phyloP scores from a whole-genome alignment of 257 asterid species.

The Handroanthus guayacan region DNA sequence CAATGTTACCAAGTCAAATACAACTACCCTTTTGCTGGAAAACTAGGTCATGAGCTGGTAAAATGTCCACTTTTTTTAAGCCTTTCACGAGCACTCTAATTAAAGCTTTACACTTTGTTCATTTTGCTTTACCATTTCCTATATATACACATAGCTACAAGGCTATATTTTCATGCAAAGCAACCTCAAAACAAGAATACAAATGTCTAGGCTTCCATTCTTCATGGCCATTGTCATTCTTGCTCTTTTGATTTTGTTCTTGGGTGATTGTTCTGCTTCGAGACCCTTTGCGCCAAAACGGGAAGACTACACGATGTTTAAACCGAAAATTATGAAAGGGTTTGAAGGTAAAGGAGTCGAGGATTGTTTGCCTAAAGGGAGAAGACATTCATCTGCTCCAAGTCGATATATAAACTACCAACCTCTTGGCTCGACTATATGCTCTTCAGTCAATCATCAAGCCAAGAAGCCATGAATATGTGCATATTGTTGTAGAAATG shows the following conservation, averaged over 20 bases:
- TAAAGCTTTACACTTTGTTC: conserved; percentile 36
- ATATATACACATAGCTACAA: neutral
- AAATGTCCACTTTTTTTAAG: conserved; percentile 43
- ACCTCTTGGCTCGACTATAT: conserved; percentile 47
- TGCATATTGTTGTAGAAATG: neutral
- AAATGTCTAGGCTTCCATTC: conserved; percentile 42
- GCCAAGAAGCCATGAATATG: conserved; percentile 49
- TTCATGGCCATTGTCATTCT: conserved; percentile 34
- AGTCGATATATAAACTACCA: conserved; percentile 64
- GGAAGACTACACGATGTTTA: conserved; percentile 39
- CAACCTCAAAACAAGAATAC: conserved; percentile 5
- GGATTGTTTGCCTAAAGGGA: conserved; percentile 72
- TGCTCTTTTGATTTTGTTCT: conserved; percentile 23
- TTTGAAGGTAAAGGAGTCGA: conserved; percentile 47
- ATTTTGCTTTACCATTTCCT: conserved; percentile 10
- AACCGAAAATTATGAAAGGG: conserved; percentile 35
- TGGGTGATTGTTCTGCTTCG: conserved; percentile 32
- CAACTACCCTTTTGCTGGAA: conserved; percentile 49
- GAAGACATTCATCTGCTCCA: conserved; percentile 63
- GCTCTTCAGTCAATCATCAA: conserved; percentile 39
- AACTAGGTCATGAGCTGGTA: conserved; percentile 59
- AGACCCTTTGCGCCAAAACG: conserved; percentile 41
- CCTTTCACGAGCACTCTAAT: conserved; percentile 52
- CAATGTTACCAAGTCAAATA: conserved; percentile 30
- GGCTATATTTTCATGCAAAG: conserved; percentile 34